These are phyloP conservation scores for Mortierella sp. DNA, from an alignment of 371 early-diverging fungal genomes.

Conservation along the genomic window DNA sequence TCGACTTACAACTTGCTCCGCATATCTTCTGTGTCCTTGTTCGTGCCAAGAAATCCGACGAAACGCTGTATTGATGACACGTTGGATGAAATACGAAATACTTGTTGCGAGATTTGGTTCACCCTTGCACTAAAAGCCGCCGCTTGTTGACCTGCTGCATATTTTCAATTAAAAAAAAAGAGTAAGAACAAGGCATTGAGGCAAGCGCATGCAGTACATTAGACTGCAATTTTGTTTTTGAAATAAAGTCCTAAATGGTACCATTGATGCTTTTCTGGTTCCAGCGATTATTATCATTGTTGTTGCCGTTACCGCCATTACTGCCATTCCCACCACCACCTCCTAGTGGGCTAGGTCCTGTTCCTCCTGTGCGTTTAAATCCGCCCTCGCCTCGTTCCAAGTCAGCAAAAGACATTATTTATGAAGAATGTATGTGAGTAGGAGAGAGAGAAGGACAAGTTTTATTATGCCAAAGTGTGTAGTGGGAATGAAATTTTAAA, in stretches of 20 bases:
- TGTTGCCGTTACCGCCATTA: slow-evolving; percentile 25
- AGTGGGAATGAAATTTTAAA: background rate
- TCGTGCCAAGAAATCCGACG: slow-evolving; percentile 82
- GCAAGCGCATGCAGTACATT: background rate
- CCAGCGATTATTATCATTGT: slow-evolving; percentile 17
- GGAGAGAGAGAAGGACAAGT: background rate
- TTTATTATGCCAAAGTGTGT: background rate
- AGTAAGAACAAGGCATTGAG: no score
- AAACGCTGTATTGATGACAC: slow-evolving; percentile 86
- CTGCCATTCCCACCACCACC: slow-evolving; percentile 18
- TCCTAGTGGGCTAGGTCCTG: slow-evolving; percentile 27
- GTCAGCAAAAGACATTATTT: slow-evolving; percentile 53
- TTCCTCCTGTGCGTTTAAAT: slow-evolving; percentile 25
- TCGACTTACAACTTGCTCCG: slow-evolving; percentile 78
- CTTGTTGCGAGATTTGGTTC: slow-evolving; percentile 74
- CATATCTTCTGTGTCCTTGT: slow-evolving; percentile 82
- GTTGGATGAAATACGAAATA: slow-evolving; percentile 82
- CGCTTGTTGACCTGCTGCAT: slow-evolving; percentile 21
- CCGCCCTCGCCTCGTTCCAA: slow-evolving; percentile 52
- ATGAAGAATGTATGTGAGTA: background rate
- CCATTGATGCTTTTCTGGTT: slow-evolving; percentile 24
- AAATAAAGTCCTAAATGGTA: background rate
- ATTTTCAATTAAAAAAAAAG: background rate
- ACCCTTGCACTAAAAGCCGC: slow-evolving; percentile 62
- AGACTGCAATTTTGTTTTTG: background rate